Evolutionary conservation across 2,329 filamentous ascomycete species (phyloP), one percentile per base, ranked within the genome.

Genomic region (Aspergillus floridensis): DNA sequence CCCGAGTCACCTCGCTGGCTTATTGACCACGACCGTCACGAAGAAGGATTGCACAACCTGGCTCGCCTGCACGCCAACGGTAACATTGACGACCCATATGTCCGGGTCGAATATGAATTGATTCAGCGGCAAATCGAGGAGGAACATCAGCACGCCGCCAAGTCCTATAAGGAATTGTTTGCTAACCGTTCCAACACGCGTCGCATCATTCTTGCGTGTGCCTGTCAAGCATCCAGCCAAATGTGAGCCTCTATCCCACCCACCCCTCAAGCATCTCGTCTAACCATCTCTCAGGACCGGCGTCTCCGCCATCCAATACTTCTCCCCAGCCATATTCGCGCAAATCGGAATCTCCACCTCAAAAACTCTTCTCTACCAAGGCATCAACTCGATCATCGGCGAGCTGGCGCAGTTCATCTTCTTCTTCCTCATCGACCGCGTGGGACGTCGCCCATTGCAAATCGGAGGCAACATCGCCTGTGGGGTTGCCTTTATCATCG

Each of bases 321-420:
- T 58, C 50, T 58, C 56, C 8, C 56, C 56, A 2, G 56, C 56
- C 6, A 58, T 58, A 44, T 58, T 58, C 56, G 49, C 56, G 1
- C 56, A 58, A 14, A 58, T 58, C 22, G 56, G 56, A 3, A 58
- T 58, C 29, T 58, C 56, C 14, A 58, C 56, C 16, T 58, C 56
- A 4, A 21, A 49, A 5, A 58, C 56, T 0, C 56, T 58, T 5
- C 44, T 58, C 14, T 58, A 58, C 50, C 56, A 58, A 46, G 56
- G 56, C 44, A 58, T 58, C 10, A 58, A 58, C 50, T 38, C 24
- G 11, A 49, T 58, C 4, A 58, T 58, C 50, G 56, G 56, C 56
- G 56, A 58, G 44, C n/a, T 58, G 21, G 56, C 56, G 7, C 56
- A 58, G n/a, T 53, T 58, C 16, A 58, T 58, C 44, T 58, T 58